phyloP scores from a whole-genome alignment of 441 rosid species.

The Gossypium davidsonii region DNA sequence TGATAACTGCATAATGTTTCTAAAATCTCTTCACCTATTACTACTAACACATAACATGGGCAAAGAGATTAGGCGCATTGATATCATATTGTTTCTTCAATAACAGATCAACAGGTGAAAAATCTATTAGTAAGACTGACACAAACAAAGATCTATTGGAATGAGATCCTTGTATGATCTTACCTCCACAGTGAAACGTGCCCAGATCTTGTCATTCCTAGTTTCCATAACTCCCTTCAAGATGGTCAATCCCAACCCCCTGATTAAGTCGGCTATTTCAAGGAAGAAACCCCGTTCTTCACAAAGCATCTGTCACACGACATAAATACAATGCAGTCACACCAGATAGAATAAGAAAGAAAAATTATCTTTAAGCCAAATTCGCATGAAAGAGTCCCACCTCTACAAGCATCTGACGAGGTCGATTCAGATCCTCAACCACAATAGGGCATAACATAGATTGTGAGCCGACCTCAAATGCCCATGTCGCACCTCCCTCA shows the following conservation, averaged over 20 bases:
- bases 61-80: neutral
- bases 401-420: constrained; percentile 91
- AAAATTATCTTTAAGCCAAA: constrained; percentile 7
- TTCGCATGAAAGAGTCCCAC: constrained; percentile 28
- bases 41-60: neutral
- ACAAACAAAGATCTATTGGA: neutral
- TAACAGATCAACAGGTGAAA: neutral
- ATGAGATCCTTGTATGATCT: neutral
- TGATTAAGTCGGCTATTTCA: constrained; percentile 80
- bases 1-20: neutral
- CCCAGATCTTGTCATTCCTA: constrained; percentile 77
- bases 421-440: constrained; percentile 80
- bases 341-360: constrained; percentile 9
- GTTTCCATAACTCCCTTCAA: constrained; percentile 88
- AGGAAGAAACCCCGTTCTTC: constrained; percentile 85
- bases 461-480: constrained; percentile 84
- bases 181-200: constrained; percentile 87
- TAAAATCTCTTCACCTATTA: neutral
- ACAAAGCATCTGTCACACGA: constrained; percentile 66
- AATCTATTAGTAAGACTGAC: neutral
- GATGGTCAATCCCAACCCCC: constrained; percentile 85
- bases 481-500: constrained; percentile 96
- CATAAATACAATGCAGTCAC: neutral
- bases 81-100: neutral
- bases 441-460: constrained; percentile 83